Evolutionary conservation across 768 basidiomycete species (phyloP), one percentile per base, ranked within the genome.

Genomic region (Calocera viscosa): DNA sequence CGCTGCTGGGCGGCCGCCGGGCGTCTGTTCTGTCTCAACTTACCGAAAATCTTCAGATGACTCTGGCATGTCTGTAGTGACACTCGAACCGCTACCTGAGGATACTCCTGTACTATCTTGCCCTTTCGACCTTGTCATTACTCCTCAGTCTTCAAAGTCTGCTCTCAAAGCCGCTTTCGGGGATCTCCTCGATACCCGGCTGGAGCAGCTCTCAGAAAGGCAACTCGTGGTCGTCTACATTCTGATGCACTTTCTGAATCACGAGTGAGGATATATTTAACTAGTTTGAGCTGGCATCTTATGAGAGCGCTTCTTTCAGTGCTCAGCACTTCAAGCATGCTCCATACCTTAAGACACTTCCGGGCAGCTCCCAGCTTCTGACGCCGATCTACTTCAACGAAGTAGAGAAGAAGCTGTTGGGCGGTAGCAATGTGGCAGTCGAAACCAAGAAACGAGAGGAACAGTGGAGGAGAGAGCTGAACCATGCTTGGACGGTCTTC

Each of bases 361-460:
- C 94, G 0, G 30, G 78, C 0, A 63, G 80, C 0, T 75, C 79
- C 1, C 78, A 81, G 65, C 79, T 95, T 0, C 77, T 80, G 16
- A 94, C 94, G 0, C 83, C 93, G 0, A 78, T 93, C 14, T 85
- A 89, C 69, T 96, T 91, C 73, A 82, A 82, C 0, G 60, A 73
- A 0, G 65, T 72, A 17, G 94, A 98, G 73, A 76, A 86, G 19
- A 80, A 83, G 22, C 73, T 85, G 11, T 82, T 96, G 64, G 79
- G 81, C 65, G 93, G 91, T 0, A 89, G 89, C 1, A 94, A 94
- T 74, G 73, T 98, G 1, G 84, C 85, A 69, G 86, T 88, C 1
- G 93, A 92, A 0, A 86, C 89, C 0, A 65, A 81, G 14, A 88
- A 93, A 69, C 83, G 91, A 0, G 75, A 81, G 69, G 75, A 76